These are phyloP conservation scores for Gamsiella multidivaricata DNA, from an alignment of 192 early-diverging fungal species.

Conservation along the genomic window DNA sequence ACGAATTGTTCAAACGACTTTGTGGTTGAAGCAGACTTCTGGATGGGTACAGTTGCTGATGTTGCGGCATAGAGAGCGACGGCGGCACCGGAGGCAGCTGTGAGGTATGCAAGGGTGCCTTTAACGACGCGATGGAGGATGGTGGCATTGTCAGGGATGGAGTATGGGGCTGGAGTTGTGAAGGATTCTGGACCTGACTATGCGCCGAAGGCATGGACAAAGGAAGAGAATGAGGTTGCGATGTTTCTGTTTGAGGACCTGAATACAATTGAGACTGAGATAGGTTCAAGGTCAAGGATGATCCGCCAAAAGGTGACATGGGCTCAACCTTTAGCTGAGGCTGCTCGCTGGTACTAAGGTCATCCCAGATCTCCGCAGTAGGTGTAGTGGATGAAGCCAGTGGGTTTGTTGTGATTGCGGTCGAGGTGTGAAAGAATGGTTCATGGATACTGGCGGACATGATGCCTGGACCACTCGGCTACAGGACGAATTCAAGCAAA, in stretches of 20 bases:
- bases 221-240: not conserved
- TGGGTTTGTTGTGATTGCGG: not conserved
- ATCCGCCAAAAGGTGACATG: constrained; percentile 16
- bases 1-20: not conserved
- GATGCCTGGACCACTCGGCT: not conserved
- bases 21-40: constrained; percentile 1
- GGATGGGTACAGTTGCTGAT: not conserved
- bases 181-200: not conserved
- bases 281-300: not conserved
- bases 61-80: not conserved
- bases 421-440: not conserved
- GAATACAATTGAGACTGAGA: constrained; percentile 3
- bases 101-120: no score
- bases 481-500: not conserved
- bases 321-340: constrained; percentile 30
- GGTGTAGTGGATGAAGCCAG: not conserved
- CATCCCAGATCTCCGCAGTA: constrained; percentile 11
- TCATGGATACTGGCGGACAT: not conserved
- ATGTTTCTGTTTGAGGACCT: not conserved
- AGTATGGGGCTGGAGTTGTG: not conserved
- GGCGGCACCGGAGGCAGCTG: no score
- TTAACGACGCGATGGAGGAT: no score
- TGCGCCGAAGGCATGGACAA: not conserved
- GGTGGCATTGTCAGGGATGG: not conserved
- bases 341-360: constrained; percentile 4